phyloP scores from a whole-genome alignment of 2,329 filamentous ascomycete species.

The Epichloe typhina region DNA sequence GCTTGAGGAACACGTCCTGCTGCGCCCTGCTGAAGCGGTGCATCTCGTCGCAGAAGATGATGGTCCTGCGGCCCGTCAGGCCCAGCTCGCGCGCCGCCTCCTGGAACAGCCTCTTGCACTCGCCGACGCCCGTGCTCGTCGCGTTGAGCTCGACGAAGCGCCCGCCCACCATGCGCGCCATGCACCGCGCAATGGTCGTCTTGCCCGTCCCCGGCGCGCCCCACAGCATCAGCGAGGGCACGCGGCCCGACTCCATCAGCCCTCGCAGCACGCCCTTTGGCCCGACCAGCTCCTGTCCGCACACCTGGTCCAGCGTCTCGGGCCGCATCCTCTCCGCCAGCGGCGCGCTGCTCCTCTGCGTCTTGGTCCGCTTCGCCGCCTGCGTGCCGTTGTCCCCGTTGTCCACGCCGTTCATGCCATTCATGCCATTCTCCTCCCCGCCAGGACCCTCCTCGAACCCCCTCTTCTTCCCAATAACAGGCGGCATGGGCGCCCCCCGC shows the following conservation, averaged over 20 bases:
- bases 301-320: slow-evolving; percentile 69
- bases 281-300: slow-evolving; percentile 83
- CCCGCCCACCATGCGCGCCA: slow-evolving; percentile 68
- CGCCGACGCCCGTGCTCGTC: slow-evolving; percentile 72
- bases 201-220: slow-evolving; percentile 71
- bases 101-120: slow-evolving; percentile 83
- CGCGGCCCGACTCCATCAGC: slow-evolving; percentile 70
- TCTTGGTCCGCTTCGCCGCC: slow-evolving; percentile 50
- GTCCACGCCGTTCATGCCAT: background rate
- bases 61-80: slow-evolving; percentile 79
- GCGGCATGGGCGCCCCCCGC: slow-evolving; percentile 12
- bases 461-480: slow-evolving; percentile 32
- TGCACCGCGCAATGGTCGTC: slow-evolving; percentile 83
- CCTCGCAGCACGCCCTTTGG: slow-evolving; percentile 70
- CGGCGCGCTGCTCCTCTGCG: slow-evolving; percentile 59
- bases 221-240: slow-evolving; percentile 95
- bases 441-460: slow-evolving; percentile 42
- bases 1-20: slow-evolving; percentile 87
- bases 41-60: slow-evolving; percentile 96
- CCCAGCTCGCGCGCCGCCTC: slow-evolving; percentile 70
- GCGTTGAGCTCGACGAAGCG: slow-evolving; percentile 95
- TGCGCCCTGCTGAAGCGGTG: slow-evolving; percentile 85
- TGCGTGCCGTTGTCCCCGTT: slow-evolving; percentile 6
- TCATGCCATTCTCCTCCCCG: background rate
- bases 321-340: slow-evolving; percentile 92